Evolutionary conservation across 345 rosid genomes (phyloP), one percentile per base, ranked within the genome.

Genomic region (Heritiera fomes): DNA sequence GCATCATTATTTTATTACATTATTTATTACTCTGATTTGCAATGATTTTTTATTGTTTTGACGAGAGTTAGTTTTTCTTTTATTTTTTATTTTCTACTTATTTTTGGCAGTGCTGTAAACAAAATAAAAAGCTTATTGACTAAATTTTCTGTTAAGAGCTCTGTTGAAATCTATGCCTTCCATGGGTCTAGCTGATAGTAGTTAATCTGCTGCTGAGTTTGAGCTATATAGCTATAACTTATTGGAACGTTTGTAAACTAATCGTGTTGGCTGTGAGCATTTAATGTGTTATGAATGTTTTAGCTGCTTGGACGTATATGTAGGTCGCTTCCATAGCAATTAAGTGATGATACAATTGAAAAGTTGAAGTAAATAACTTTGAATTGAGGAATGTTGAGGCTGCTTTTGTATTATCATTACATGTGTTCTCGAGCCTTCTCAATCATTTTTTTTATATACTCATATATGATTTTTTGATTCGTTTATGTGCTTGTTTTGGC

Each of bases 401-500:
- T 61, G 66, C 47, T 70, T 71, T 80, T 4, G 13, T n/a, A 11
- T 13, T 71, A 30, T 78, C 18, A 18, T 38, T 47, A 15, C n/a
- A 28, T 47, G 8, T 56, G 38, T 53, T 78, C 46, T 69, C 52
- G 30, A 56, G 0, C 60, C 64, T 62, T 41, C 28, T 52, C 62
- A 38, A 60, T 65, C 59, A 40, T 34, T 77, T 50, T 65, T 77
- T 47, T 20, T 43, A 18, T 66, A 28, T 34, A 34, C 75, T 9
- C 30, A 10, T 53, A 52, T 52, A 52, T 71, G 46, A 69, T 55
- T 41, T 66, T 49, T 53, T 71, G 23, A 56, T 60, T 80, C 68
- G 6, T 75, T 82, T 45, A 70, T 78, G 49, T 73, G 32, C 58
- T 28, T 61, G 20, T 65, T 83, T 77, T 76, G 74, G 58, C 89